Conservation (phyloP, 768 basidiomycete genomes). For the Psilocybe tampanensis region DNA sequence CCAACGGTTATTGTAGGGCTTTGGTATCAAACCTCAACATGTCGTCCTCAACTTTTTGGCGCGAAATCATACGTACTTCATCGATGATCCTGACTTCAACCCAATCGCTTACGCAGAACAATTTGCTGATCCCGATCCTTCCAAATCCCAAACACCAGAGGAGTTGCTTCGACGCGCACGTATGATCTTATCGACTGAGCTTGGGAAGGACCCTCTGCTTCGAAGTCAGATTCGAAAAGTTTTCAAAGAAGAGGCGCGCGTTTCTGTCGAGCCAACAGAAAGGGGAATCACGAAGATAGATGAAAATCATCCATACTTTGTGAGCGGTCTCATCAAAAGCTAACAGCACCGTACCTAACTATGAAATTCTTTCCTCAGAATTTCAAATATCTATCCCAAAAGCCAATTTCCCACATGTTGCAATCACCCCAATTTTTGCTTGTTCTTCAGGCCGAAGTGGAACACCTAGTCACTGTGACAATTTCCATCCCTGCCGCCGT, state of each 20-base stretch:
- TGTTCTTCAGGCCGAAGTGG: constrained; percentile 89
- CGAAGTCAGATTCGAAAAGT: constrained; percentile 74
- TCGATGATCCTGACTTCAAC: constrained; percentile 80
- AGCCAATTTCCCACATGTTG: constrained; percentile 71
- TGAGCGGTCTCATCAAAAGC: constrained; percentile 35
- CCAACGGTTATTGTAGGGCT: constrained; percentile 53
- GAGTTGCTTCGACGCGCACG: constrained; percentile 75
- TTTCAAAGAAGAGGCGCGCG: constrained; percentile 73
- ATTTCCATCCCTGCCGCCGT: constrained; percentile 67
- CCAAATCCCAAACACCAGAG: constrained; percentile 58
- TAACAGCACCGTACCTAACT: constrained; percentile 1
- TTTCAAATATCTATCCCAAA: constrained; percentile 92
- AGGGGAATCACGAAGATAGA: constrained; percentile 79
- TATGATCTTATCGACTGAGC: constrained; percentile 85
- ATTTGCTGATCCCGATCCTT: constrained; percentile 71
- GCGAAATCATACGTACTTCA: constrained; percentile 61
- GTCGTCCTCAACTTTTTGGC: constrained; percentile 84
- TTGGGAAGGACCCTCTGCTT: constrained; percentile 91
- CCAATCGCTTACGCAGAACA: constrained; percentile 86
- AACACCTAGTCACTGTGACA: constrained; percentile 78
- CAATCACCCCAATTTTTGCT: constrained; percentile 82
- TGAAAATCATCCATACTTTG: constrained; percentile 72
- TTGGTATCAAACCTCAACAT: constrained; percentile 80
- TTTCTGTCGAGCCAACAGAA: constrained; percentile 87
- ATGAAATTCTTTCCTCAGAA: constrained; percentile 52